These are phyloP conservation scores for Leccinum broughii DNA, from an alignment of 768 basidiomycete genomes.

Conservation along the genomic window DNA sequence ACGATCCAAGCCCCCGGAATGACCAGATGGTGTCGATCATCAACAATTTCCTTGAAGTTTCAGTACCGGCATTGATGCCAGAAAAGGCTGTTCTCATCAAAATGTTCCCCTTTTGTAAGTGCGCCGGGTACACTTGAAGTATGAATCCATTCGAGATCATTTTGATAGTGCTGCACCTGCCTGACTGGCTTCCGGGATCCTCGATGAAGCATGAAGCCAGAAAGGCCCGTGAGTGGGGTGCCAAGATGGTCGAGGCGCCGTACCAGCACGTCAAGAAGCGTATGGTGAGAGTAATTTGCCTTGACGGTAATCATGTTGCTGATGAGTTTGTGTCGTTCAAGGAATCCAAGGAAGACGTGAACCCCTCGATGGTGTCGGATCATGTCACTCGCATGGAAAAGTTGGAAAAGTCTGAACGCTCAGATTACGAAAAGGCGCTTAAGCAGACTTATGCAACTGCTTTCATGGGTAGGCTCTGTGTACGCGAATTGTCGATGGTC, in stretches of 20 bases:
- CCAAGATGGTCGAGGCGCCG: constrained; percentile 15
- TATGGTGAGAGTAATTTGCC: constrained; percentile 3
- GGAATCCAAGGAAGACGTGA: constrained; percentile 8
- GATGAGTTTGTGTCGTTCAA: background rate
- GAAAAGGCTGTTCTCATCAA: constrained; percentile 18
- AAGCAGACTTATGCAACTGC: constrained; percentile 18
- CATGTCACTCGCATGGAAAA: constrained; percentile 14
- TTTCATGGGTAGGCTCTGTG: constrained; percentile 12
- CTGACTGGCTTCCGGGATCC: constrained; percentile 28
- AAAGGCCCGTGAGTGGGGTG: constrained; percentile 6
- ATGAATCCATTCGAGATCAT: background rate
- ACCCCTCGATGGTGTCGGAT: constrained; percentile 16
- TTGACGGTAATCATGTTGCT: background rate
- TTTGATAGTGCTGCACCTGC: constrained; percentile 26
- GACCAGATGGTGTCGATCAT: constrained; percentile 20
- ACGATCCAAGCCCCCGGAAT: constrained; percentile 15
- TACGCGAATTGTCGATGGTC: too few relatives aligned
- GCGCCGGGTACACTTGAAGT: background rate
- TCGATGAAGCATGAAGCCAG: constrained; percentile 15
- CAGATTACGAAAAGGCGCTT: constrained; percentile 16
- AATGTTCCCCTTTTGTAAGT: constrained; percentile 21
- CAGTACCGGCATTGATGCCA: constrained; percentile 6
- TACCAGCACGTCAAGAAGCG: constrained; percentile 15
- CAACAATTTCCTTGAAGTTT: constrained; percentile 11
- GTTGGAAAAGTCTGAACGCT: constrained; percentile 3